Base-by-base conservation (phyloP, 306 rosid species). In the Vigna unguiculata region DNA sequence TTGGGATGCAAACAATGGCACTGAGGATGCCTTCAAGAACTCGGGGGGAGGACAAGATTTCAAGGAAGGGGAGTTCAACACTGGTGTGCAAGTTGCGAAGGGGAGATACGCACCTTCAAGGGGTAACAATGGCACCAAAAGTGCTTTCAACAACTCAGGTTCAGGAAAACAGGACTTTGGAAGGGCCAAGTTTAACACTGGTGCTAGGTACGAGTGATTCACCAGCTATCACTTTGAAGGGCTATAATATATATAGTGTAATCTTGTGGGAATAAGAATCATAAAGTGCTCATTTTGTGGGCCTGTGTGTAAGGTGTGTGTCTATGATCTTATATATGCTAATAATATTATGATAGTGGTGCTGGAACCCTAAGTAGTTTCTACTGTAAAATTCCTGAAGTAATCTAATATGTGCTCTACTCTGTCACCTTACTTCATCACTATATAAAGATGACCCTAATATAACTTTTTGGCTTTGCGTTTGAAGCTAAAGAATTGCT, bases 111-210 rank as follows among this genome's bases (percentile, higher is more conserved):
- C 19, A 0, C 67, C 67, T 30, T 60, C 13, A 2, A 2, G 9
- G 1, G 2, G 67, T 15, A 60, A 60, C 67, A 15, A 8, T 60
- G 67, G 67, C 6, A 60, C 45, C 3, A 60, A 60, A 60, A 16
- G 5, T 60, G 67, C 43, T 30, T 60, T 60, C 34, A 30, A 60
- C 67, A 61, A 61, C 68, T 61, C 68, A 3, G 46, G 68, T 34
- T 16, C 46, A 1, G 68, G 68, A 34, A 61, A 32, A 32, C 68
- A 61, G 38, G 21, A 17, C 4, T 61, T 61, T 5, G 24, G 68
- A 61, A n/a, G 4, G 2, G 68, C 68, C 46, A 60, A 60, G 67
- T 60, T 60, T 60, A 60, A 30, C 46, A 32, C 67, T 60, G 67
- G 67, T 60, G 67, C 67, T 7, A 60, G 22, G 67, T 54, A 9